phyloP scores from a whole-genome alignment of 768 basidiomycete genomes.

The Tylopilus rubrobrunneus region DNA sequence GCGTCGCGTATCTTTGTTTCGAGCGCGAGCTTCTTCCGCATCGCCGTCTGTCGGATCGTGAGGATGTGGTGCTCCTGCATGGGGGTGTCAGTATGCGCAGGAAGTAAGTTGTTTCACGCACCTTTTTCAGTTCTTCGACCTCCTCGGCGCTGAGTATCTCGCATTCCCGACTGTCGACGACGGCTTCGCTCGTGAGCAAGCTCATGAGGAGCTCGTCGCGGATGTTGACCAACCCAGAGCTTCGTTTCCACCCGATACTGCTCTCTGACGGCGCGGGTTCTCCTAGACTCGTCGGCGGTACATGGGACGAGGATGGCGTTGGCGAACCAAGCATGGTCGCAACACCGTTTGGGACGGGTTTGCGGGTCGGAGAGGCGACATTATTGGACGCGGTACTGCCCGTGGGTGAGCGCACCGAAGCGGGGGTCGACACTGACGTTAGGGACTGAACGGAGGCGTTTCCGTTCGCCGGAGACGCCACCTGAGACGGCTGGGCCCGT shows the following conservation, averaged over 20 bases:
- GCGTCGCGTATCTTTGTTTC: constrained; percentile 90
- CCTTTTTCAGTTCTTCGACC: constrained; percentile 69
- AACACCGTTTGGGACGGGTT: constrained; percentile 12
- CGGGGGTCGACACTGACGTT: constrained; percentile 21
- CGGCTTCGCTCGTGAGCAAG: constrained; percentile 88
- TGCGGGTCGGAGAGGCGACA: constrained; percentile 21
- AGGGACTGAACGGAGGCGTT: constrained; percentile 25
- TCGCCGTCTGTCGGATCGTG: constrained; percentile 57
- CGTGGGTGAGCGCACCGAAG: constrained; percentile 20
- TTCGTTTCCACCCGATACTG: constrained; percentile 37
- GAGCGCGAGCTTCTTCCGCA: constrained; percentile 69
- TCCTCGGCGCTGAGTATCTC: constrained; percentile 73
- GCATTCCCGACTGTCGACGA: constrained; percentile 84
- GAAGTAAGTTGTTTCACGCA: constrained; percentile 31
- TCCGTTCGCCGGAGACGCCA: constrained; percentile 19
- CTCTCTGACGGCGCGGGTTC: constrained; percentile 37
- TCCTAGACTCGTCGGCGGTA: constrained; percentile 28
- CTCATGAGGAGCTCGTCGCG: constrained; percentile 86
- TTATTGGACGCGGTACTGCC: constrained; percentile 24
- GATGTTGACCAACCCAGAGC: constrained; percentile 47
- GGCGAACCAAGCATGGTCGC: constrained; percentile 26
- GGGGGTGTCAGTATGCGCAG: not conserved
- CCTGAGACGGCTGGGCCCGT: constrained; percentile 31
- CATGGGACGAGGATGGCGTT: constrained; percentile 39
- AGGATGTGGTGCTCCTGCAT: constrained; percentile 72